A percentile compares a stretch with the other conserved stretches of the same genome.
Conservation (phyloP, 192 early-diverging fungal species). For the Endogone sp. region DNA sequence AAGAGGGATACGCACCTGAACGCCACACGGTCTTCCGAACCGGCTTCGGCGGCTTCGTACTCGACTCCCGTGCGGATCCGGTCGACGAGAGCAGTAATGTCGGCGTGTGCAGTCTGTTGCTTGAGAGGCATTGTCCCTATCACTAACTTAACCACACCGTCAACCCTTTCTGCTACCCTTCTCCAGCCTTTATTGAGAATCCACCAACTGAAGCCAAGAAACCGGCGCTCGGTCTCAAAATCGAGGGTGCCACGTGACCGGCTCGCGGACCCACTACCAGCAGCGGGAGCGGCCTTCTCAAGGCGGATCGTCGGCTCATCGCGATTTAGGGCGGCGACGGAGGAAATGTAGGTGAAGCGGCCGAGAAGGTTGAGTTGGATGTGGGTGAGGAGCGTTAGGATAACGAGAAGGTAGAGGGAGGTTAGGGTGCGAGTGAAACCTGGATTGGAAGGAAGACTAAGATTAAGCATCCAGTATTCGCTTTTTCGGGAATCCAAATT, state of each 20-base stretch:
- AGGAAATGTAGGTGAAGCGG: slow-evolving; percentile 82
- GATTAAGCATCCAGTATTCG: too few relatives aligned
- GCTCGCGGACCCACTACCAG: slow-evolving; percentile 22
- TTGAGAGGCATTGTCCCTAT: slow-evolving; percentile 60
- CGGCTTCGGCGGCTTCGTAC: slow-evolving; percentile 30
- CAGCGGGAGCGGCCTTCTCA: slow-evolving; percentile 22
- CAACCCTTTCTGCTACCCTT: slow-evolving; percentile 60
- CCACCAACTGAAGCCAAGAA: slow-evolving; percentile 90
- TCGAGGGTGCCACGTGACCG: slow-evolving; percentile 32
- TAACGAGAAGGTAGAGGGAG: slow-evolving; percentile 80
- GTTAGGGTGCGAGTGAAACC: slow-evolving; percentile 86
- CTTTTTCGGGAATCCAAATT: background rate
- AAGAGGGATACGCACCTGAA: background rate
- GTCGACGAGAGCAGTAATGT: slow-evolving; percentile 48
- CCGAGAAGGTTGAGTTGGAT: slow-evolving; percentile 91
- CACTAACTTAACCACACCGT: slow-evolving; percentile 59
- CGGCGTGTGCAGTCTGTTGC: slow-evolving; percentile 55
- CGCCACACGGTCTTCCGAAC: slow-evolving; percentile 9
- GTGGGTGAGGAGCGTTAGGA: slow-evolving; percentile 81
- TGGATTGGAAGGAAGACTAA: slow-evolving; percentile 8
- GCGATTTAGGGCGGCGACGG: slow-evolving; percentile 53
- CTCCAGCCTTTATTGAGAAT: slow-evolving; percentile 87
- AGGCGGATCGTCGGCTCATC: slow-evolving; percentile 41
- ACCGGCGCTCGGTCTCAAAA: slow-evolving; percentile 70
- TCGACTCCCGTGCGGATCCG: slow-evolving; percentile 55